Evolutionary conservation across 169 alveolate genomes (phyloP).

Genomic region (Babesia divergens): DNA sequence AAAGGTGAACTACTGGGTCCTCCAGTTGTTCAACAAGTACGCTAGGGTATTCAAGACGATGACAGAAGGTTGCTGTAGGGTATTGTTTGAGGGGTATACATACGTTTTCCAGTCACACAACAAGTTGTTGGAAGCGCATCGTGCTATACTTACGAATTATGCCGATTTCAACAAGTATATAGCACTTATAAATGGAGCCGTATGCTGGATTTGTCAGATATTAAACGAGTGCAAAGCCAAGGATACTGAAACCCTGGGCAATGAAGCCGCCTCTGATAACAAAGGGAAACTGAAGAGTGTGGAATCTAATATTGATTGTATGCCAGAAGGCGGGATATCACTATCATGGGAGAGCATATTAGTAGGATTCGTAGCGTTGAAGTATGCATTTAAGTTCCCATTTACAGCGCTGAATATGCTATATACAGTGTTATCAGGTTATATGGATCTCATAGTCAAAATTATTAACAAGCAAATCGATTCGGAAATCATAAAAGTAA

Average conservation of each 20-base stretch:
- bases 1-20: slow-evolving; percentile 17
- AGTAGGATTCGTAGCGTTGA: slow-evolving; percentile 11
- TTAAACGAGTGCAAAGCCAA: slow-evolving; percentile 26
- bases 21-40: slow-evolving; percentile 15
- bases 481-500: slow-evolving; percentile 46
- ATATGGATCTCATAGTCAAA: slow-evolving; percentile 35
- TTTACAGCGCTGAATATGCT: slow-evolving; percentile 39
- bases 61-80: slow-evolving; percentile 13
- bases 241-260: neutral
- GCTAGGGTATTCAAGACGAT: slow-evolving; percentile 22
- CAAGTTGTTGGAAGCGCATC: slow-evolving; percentile 29
- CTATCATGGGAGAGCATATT: slow-evolving; percentile 27
- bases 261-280: neutral
- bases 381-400: slow-evolving; percentile 39
- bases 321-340: neutral
- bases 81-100: slow-evolving; percentile 28
- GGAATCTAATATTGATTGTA: slow-evolving; percentile 1
- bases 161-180: slow-evolving; percentile 34
- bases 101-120: slow-evolving; percentile 25
- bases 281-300: neutral
- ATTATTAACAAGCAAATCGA: slow-evolving; percentile 33
- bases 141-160: neutral
- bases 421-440: slow-evolving; percentile 19
- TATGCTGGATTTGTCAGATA: slow-evolving; percentile 8
- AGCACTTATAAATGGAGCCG: slow-evolving; percentile 4